Evolutionary conservation across 108 stramenopile species (phyloP).

Genomic region (Mayamaea pseudoterrestris): DNA sequence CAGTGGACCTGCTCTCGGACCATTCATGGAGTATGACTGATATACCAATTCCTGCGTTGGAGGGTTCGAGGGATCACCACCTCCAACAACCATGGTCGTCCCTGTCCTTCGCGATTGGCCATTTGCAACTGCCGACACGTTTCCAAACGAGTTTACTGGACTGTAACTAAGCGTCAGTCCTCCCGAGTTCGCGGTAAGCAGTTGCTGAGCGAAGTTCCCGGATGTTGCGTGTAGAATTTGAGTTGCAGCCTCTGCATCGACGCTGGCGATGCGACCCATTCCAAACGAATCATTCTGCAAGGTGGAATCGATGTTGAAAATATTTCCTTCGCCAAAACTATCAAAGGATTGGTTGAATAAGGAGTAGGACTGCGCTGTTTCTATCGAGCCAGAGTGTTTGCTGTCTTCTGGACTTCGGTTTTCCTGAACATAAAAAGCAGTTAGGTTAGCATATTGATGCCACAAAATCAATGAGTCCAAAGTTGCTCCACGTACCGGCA

Average conservation of each 20-base stretch:
- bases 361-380: conserved; percentile 56
- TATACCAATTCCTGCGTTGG: conserved; percentile 40
- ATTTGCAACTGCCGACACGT: conserved; percentile 13
- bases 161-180: conserved; percentile 31
- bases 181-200: conserved; percentile 21
- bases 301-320: conserved; percentile 46
- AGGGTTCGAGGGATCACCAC: conserved; percentile 17
- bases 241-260: conserved; percentile 11
- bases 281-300: conserved; percentile 52
- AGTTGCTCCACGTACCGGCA: not conserved
- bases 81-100: conserved; percentile 23
- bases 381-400: conserved; percentile 25
- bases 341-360: conserved; percentile 81
- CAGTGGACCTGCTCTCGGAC: conserved; percentile 8
- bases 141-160: conserved; percentile 45
- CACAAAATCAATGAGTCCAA: not conserved
- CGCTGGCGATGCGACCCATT: conserved; percentile 19
- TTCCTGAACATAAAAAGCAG: conserved; percentile 20
- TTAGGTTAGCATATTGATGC: not conserved
- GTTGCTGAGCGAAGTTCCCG: conserved; percentile 16
- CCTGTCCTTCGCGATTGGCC: conserved; percentile 6
- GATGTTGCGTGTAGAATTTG: conserved; percentile 9
- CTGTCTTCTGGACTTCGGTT: conserved; percentile 41
- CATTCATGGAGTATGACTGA: conserved; percentile 19
- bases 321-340: conserved; percentile 45